Percentiles rank a stretch among this genome's conserved stretches.
Evolutionary conservation across 23 red algal species (phyloP).

Genomic region (Gracilaria domingensis): DNA sequence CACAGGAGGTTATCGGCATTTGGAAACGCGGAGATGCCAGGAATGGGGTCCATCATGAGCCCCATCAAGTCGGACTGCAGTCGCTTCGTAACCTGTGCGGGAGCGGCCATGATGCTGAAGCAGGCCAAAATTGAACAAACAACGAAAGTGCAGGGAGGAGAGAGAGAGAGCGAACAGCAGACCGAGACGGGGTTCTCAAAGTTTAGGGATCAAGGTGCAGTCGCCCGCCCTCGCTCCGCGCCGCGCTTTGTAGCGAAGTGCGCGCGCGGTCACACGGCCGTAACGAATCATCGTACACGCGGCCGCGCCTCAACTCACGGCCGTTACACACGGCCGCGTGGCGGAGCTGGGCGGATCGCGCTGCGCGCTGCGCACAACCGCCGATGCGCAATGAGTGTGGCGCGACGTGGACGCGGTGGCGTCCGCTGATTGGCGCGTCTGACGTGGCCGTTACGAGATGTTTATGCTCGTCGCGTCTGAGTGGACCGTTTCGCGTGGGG

Average conservation of each 20-base stretch:
- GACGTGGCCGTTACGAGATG: slow-evolving; percentile 17
- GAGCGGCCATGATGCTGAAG: slow-evolving; percentile 19
- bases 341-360: not conserved
- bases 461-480: not conserved
- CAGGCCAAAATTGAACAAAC: no score
- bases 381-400: not conserved
- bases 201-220: not conserved
- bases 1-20: slow-evolving; percentile 67
- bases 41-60: slow-evolving; percentile 89
- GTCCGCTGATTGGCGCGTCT: not conserved
- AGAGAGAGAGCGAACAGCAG: not conserved
- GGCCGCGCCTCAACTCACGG: not conserved
- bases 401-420: not conserved
- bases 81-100: slow-evolving; percentile 71
- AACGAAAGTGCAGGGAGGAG: no score
- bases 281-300: not conserved
- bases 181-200: no score
- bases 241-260: not conserved
- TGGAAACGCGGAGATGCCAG: slow-evolving; percentile 88
- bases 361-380: not conserved
- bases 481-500: not conserved
- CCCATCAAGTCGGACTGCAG: slow-evolving; percentile 85
- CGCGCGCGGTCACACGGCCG: not conserved
- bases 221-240: not conserved
- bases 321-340: not conserved